Base-by-base conservation (phyloP, 805 yeast species). In the Nematodospora valgi region DNA sequence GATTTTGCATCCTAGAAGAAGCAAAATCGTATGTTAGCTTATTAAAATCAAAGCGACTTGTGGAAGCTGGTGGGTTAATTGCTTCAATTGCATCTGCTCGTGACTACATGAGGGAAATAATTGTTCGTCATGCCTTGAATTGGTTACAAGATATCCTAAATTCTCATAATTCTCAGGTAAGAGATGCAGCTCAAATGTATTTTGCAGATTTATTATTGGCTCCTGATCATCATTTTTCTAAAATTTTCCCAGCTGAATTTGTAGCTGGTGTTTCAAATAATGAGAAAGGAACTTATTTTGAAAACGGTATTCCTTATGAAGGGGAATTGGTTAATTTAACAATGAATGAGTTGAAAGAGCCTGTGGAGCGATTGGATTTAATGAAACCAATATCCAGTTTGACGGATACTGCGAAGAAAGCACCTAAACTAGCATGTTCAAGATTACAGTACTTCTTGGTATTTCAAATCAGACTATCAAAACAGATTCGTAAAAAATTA, bases 381-480 rank as follows among this genome's bases (percentile, higher is more conserved):
- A 31, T 32, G 9, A 43, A 39, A 21, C 46, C 56, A 6, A 35
- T 34, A 5, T 41, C 38, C 20, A 35, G 36, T 5, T 37, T 51
- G 2, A 37, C 52, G 12, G 42, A 45, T 7, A 39, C 45, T 6
- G 30, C 34, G 9, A 25, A 32, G 19, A 43, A 44, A 22, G 49
- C 55, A 20, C 33, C 44, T 11, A 56, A 58, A 6, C 16, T 52
- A 12, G 39, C 41, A n/a, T 42, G 51, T 19, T 68, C 85, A 11
- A 66, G 86, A 46, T 49, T 83, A 9, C 88, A 82, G 50, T 68
- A 63, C 45, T 47, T 84, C 15, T 56, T 82, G 23, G 69, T 66
- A 39, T 73, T 81, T 39, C 85, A 83, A 41, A 65, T 75, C 24
- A 64, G 93, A 44, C 71, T 72, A 22, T 66, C 78, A 59, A 78